Evolutionary conservation across 345 rosid species (phyloP), one percentile per base, ranked within the genome.

Genomic region (Citrus maxima): DNA sequence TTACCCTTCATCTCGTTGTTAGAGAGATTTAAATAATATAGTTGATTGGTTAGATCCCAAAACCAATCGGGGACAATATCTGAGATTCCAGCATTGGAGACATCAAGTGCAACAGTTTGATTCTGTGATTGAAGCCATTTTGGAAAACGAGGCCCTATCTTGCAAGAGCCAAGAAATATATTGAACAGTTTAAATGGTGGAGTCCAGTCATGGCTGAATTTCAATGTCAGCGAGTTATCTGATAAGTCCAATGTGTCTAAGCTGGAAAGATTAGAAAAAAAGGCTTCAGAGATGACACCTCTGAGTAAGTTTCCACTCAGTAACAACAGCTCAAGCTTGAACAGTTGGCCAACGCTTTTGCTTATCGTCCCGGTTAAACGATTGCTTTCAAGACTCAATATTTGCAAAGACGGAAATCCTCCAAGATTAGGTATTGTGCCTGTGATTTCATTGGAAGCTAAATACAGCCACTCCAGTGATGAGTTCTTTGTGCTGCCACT

Each of bases 371-470:
- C 73, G 8, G 7, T 49, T 14, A 46, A 70, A 6, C n/a, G 5
- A 27, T 70, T 70, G 12, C 0, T 3, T 14, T 14, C 30, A 42
- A 69, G 58, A 13, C 2, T 2, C 49, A 69, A 22, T 14, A 62
- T 70, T 63, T n/a, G 63, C 64, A 75, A 49, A 1, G 51, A 76
- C 7, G 70, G n/a, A 30, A 75, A 42, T 22, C 0, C 5, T 14
- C 12, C 38, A 3, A 78, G 5, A 42, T 35, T 66, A 30, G 79
- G 76, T 67, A 81, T 30, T 0, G 65, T 70, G 2, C 87, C 85
- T 49, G 2, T 30, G 8, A 86, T 46, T 6, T 66, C n/a, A 40
- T 82, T 81, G 7, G 0, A 6, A 10, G 1, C 51, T 62, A 80
- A 55, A 4, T 6, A 40, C 78, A 78, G 68, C 12, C 62, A 9